Conservation (phyloP, 2,329 filamentous ascomycete genomes). For the Neofusicoccum laricinum region DNA sequence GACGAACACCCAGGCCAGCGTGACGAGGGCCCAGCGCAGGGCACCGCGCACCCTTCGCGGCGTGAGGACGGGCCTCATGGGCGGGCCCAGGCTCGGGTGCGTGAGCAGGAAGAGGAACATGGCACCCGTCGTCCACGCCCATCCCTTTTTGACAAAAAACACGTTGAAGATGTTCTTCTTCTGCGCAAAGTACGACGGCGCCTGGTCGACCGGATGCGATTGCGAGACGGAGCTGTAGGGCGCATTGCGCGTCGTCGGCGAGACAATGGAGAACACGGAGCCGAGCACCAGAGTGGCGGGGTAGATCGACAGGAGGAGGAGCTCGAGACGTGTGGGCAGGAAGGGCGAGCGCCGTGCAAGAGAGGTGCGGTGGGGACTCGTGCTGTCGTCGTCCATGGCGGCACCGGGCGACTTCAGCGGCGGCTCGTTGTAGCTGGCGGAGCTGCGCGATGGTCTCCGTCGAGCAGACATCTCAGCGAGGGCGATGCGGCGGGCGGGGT, state of each 20-base stretch:
- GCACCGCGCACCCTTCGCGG: conserved; percentile 56
- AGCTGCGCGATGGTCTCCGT: conserved; percentile 10
- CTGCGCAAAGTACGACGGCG: conserved; percentile 85
- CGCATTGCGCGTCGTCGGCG: conserved; percentile 63
- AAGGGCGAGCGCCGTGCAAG: conserved; percentile 51
- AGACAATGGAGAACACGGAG: conserved; percentile 74
- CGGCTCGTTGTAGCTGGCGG: conserved; percentile 12
- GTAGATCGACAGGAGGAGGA: conserved; percentile 65
- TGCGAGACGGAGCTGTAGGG: conserved; percentile 63
- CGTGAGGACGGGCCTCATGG: conserved; percentile 38
- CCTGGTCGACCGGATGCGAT: conserved; percentile 56
- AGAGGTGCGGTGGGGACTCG: conserved; percentile 21
- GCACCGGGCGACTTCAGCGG: background rate
- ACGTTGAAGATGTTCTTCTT: conserved; percentile 92
- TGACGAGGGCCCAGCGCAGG: conserved; percentile 69
- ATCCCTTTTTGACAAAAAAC: conserved; percentile 92
- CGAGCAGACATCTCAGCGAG: background rate
- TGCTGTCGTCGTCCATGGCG: conserved; percentile 8
- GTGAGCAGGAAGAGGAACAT: conserved; percentile 68
- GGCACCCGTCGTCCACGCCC: conserved; percentile 81
- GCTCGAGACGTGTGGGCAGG: conserved; percentile 68
- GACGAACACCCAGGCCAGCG: conserved; percentile 75
- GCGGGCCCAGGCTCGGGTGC: conserved; percentile 58
- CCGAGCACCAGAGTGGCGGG: conserved; percentile 77
- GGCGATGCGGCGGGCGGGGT: background rate